A percentile compares a stretch with the other conserved stretches of the same genome.
Conservation (phyloP, 805 yeast genomes). For the Danielozyma ontarioensis region DNA sequence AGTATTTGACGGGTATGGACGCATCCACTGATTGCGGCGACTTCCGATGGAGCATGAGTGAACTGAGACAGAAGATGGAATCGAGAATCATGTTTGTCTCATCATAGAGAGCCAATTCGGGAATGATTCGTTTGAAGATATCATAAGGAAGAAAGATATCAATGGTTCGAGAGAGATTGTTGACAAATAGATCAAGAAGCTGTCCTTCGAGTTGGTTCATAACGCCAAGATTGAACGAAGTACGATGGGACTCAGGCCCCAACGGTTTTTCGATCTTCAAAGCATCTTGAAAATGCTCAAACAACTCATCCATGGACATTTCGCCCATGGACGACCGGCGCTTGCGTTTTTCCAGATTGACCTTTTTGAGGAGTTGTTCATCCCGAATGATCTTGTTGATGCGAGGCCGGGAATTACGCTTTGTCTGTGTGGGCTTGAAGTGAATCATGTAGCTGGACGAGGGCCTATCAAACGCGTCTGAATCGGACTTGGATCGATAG, state of each 20-base stretch:
- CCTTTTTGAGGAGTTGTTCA: constrained; percentile 1
- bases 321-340: constrained; percentile 12
- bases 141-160: constrained; percentile 28
- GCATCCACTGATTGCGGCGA: constrained; percentile 24
- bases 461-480: neutral
- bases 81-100: constrained; percentile 34
- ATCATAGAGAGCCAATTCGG: constrained; percentile 33
- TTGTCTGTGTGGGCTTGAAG: constrained; percentile 34
- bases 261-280: constrained; percentile 14
- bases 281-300: constrained; percentile 16
- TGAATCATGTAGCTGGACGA: constrained; percentile 5
- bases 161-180: constrained; percentile 21
- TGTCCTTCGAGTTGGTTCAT: constrained; percentile 21
- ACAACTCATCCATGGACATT: constrained; percentile 18
- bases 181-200: constrained; percentile 29
- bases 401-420: constrained; percentile 31
- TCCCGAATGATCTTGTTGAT: constrained; percentile 26
- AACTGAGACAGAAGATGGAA: constrained; percentile 32
- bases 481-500: neutral
- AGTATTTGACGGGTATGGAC: constrained; percentile 30
- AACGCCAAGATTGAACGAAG: constrained; percentile 7
- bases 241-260: too few relatives aligned
- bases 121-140: constrained; percentile 24
- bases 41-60: constrained; percentile 28
- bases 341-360: neutral